phyloP scores from a whole-genome alignment of 179 eudicot species.

The Dionaea muscipula region DNA sequence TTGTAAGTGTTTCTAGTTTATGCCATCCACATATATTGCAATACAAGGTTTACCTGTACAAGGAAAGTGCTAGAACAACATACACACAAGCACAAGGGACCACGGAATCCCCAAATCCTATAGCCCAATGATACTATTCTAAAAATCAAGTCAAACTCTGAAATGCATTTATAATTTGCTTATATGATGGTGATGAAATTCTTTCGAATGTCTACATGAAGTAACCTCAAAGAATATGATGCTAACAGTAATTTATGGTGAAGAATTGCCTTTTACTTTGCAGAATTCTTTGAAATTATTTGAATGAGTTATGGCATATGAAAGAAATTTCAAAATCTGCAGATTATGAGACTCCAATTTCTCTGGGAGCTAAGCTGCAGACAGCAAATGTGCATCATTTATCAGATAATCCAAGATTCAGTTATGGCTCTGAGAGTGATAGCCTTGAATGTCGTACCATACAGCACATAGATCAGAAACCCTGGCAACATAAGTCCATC shows the following conservation, averaged over 20 bases:
- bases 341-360: conserved; percentile 17
- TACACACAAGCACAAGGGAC: not conserved
- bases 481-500: conserved; percentile 10
- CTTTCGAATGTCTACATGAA: not conserved
- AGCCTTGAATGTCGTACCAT: conserved; percentile 7
- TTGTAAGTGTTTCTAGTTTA: not conserved
- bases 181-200: too few relatives aligned
- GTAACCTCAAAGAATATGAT: not conserved
- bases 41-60: not conserved
- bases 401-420: conserved; percentile 7
- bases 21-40: too few relatives aligned
- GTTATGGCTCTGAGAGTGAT: conserved; percentile 8
- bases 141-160: too few relatives aligned
- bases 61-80: not conserved
- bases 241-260: not conserved
- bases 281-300: not conserved
- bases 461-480: conserved; percentile 11
- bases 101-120: not conserved
- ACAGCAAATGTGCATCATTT: conserved; percentile 4
- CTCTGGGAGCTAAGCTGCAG: conserved; percentile 12
- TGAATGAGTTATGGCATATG: not conserved
- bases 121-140: not conserved
- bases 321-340: conserved; percentile 10
- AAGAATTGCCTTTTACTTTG: not conserved
- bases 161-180: too few relatives aligned